These are phyloP conservation scores for Russula vinacea DNA, from an alignment of 768 basidiomycete genomes.

Conservation along the genomic window DNA sequence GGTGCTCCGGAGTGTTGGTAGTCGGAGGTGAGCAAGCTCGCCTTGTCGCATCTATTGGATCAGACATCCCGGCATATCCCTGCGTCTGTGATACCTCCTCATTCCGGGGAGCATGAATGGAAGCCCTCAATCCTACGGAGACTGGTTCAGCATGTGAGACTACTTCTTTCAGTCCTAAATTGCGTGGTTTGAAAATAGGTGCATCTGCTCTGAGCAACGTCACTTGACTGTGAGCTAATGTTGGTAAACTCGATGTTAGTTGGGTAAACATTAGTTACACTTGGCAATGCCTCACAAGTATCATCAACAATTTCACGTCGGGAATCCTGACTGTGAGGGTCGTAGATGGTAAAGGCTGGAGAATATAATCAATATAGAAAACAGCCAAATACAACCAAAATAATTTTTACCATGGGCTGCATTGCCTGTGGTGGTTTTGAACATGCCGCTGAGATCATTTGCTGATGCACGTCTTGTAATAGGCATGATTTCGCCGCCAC, in stretches of 20 bases:
- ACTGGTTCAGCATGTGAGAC: background rate
- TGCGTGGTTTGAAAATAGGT: slow-evolving; percentile 14
- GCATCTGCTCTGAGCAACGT: slow-evolving; percentile 10
- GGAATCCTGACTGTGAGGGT: background rate
- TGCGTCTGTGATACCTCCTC: slow-evolving; percentile 2
- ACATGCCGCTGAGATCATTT: slow-evolving; percentile 1
- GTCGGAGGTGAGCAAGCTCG: slow-evolving; percentile 13
- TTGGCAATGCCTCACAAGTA: background rate
- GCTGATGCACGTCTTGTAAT: slow-evolving; percentile 5
- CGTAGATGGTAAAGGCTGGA: background rate
- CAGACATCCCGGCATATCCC: background rate
- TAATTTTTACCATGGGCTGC: background rate
- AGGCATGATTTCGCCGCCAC: background rate
- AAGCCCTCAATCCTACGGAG: slow-evolving; percentile 2
- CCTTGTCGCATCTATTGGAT: background rate
- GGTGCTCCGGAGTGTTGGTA: background rate
- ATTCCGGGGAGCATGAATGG: slow-evolving; percentile 9
- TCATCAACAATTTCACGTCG: background rate
- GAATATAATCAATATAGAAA: background rate
- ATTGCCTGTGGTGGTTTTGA: background rate
- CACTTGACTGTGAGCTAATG: background rate
- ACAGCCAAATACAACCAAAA: background rate
- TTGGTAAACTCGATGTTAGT: background rate
- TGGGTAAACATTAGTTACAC: background rate
- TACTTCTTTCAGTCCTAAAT: background rate